Percentiles rank a stretch among this genome's conserved stretches.
These are phyloP conservation scores for Fusarium agapanthi DNA, from an alignment of 2,329 filamentous ascomycete species.

Conservation along the genomic window DNA sequence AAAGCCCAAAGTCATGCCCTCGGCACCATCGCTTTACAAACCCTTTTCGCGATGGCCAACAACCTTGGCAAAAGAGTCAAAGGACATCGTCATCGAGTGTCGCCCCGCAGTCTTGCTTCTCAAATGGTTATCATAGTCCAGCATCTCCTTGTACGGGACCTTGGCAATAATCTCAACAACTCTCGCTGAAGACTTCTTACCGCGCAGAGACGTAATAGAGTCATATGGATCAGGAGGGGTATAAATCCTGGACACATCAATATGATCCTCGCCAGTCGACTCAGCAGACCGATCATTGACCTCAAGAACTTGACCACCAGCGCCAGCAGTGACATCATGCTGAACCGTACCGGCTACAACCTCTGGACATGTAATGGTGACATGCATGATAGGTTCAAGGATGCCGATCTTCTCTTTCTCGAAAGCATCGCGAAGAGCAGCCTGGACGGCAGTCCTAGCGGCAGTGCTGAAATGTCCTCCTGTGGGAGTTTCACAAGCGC, in stretches of 20 bases:
- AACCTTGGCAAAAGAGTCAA: constrained; percentile 66
- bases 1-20: not conserved
- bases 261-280: constrained; percentile 50
- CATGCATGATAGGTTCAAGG: constrained; percentile 94
- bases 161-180: constrained; percentile 78
- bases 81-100: constrained; percentile 66
- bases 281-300: constrained; percentile 65
- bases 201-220: constrained; percentile 64
- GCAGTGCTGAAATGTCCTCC: constrained; percentile 74
- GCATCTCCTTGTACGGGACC: constrained; percentile 95
- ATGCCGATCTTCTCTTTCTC: constrained; percentile 67
- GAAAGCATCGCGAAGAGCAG: constrained; percentile 71
- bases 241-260: constrained; percentile 82
- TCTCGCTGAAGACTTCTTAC: constrained; percentile 58
- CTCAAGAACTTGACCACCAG: constrained; percentile 77
- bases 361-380: constrained; percentile 87
- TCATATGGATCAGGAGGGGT: constrained; percentile 86
- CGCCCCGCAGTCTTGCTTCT: constrained; percentile 88
- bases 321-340: constrained; percentile 78
- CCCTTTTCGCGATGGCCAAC: constrained; percentile 63
- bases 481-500: constrained; percentile 64
- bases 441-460: constrained; percentile 69
- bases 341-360: constrained; percentile 81
- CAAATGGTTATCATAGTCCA: constrained; percentile 90
- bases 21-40: constrained; percentile 39